These are phyloP conservation scores for Sedum album DNA, from an alignment of 164 flowering plant genomes.

Conservation along the genomic window DNA sequence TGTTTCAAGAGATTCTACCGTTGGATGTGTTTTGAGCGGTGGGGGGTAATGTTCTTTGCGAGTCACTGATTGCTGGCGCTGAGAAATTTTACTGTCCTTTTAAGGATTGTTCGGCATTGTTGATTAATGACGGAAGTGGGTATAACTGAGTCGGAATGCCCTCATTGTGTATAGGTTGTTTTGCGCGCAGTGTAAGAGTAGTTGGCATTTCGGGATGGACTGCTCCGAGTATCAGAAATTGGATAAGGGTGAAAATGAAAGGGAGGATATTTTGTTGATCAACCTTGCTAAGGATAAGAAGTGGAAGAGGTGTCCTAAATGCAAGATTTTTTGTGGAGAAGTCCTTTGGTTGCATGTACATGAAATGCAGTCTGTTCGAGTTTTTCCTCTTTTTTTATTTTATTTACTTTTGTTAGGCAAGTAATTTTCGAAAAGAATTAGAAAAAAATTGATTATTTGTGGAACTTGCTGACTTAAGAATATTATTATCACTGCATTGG, in stretches of 20 bases:
- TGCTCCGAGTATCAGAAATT: conserved; percentile 32
- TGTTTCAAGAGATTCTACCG: too few relatives aligned
- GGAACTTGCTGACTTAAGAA: too few relatives aligned
- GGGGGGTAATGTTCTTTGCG: too few relatives aligned
- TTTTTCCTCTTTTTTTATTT: not conserved
- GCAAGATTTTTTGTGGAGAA: conserved; percentile 32
- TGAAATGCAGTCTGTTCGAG: conserved; percentile 30
- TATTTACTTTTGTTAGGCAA: too few relatives aligned
- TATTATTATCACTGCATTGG: too few relatives aligned
- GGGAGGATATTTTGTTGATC: conserved; percentile 32
- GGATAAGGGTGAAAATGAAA: conserved; percentile 21
- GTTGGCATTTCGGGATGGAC: conserved; percentile 37
- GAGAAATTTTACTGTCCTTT: conserved; percentile 6
- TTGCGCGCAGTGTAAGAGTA: conserved; percentile 36
- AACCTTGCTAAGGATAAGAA: conserved; percentile 24
- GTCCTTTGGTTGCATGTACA: conserved; percentile 25
- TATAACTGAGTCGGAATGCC: conserved; percentile 33
- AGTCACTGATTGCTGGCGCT: too few relatives aligned
- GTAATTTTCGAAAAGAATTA: too few relatives aligned
- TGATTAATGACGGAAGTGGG: not conserved
- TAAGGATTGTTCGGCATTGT: conserved; percentile 3
- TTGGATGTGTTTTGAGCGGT: too few relatives aligned
- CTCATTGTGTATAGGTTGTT: conserved; percentile 32
- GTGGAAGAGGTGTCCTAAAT: conserved; percentile 38
- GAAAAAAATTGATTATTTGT: too few relatives aligned